Evolutionary conservation across 768 basidiomycete genomes (phyloP).

Genomic region (Pleurotus ostreatus): DNA sequence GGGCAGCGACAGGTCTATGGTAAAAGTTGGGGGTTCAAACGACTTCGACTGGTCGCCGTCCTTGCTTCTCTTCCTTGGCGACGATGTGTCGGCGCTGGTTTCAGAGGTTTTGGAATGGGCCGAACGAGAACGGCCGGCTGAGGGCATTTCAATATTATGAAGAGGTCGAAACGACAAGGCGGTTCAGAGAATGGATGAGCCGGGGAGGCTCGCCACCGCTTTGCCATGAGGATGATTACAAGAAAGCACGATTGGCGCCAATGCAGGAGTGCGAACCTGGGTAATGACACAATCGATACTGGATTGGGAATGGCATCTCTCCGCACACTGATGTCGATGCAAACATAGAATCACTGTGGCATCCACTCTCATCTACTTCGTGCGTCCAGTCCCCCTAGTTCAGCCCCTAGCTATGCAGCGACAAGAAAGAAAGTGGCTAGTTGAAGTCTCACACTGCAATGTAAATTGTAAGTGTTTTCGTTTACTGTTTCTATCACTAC

Average conservation of each 20-base stretch:
- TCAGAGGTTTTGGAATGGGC: background rate
- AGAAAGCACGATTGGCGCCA: constrained; percentile 3
- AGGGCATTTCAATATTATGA: background rate
- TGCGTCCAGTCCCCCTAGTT: too few species aligned
- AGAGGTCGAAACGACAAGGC: background rate
- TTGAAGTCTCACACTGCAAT: too few species aligned
- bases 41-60: background rate
- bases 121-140: background rate
- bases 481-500: too few species aligned
- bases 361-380: too few species aligned
- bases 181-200: too few species aligned
- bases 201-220: background rate
- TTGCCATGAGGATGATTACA: constrained; percentile 8
- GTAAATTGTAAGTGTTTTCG: too few species aligned
- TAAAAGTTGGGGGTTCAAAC: constrained; percentile 21
- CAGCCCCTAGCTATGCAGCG: too few species aligned
- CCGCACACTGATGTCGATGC: too few species aligned
- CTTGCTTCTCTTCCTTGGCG: background rate
- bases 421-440: too few species aligned
- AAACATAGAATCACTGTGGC: too few species aligned
- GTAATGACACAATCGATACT: background rate
- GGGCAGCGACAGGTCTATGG: constrained; percentile 28
- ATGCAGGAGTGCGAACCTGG: constrained; percentile 1
- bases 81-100: background rate
- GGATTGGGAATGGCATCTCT: too few species aligned